phyloP scores from a whole-genome alignment of 2,329 filamentous ascomycete genomes.

The Clarireedia homoeocarpa region DNA sequence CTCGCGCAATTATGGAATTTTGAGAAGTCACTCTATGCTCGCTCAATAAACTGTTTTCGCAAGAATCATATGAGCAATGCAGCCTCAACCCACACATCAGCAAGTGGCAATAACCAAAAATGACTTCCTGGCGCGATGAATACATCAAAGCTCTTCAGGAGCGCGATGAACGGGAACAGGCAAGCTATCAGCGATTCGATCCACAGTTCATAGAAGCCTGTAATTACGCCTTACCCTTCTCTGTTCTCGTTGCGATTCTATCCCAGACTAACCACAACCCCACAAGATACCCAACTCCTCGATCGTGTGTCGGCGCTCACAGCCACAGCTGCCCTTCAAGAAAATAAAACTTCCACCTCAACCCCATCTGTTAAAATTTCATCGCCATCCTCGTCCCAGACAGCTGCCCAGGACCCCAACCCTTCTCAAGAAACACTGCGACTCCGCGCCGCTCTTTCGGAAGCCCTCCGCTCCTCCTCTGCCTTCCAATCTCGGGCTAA shows the following conservation, averaged over 20 bases:
- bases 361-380: slow-evolving; percentile 17
- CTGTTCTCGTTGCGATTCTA: neutral
- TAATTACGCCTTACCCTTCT: slow-evolving; percentile 34
- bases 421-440: slow-evolving; percentile 34
- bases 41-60: neutral
- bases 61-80: slow-evolving; percentile 6
- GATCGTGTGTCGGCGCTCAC: slow-evolving; percentile 59
- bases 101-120: slow-evolving; percentile 13
- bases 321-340: slow-evolving; percentile 42
- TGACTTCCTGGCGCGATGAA: slow-evolving; percentile 61
- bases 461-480: slow-evolving; percentile 67
- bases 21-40: neutral
- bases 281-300: slow-evolving; percentile 54
- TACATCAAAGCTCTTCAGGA: slow-evolving; percentile 70
- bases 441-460: slow-evolving; percentile 62
- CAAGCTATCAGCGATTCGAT: slow-evolving; percentile 49
- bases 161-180: slow-evolving; percentile 60
- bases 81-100: slow-evolving; percentile 2
- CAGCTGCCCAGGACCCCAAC: slow-evolving; percentile 28
- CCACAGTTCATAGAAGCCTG: slow-evolving; percentile 70
- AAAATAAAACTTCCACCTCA: slow-evolving; percentile 16
- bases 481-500: slow-evolving; percentile 59
- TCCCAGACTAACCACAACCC: slow-evolving; percentile 1
- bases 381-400: slow-evolving; percentile 26
- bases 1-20: neutral